Evolutionary conservation across 2,329 filamentous ascomycete species (phyloP).

Genomic region (Purpureocillium lavendulum): DNA sequence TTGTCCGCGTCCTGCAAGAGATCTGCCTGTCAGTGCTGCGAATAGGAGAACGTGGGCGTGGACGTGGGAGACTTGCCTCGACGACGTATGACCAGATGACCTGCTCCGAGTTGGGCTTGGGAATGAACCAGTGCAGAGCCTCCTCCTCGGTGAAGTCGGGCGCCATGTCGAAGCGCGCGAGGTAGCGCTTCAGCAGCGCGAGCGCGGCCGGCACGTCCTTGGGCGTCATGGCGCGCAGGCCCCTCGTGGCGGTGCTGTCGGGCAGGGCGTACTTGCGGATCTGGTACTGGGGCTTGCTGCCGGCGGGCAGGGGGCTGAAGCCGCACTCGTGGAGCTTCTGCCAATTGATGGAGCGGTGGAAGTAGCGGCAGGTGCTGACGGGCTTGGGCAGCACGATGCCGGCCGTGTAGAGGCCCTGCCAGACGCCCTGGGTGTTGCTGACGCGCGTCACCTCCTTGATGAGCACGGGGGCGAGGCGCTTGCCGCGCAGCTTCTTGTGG

Average conservation of each 20-base stretch:
- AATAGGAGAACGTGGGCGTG: not conserved
- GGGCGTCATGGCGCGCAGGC: slow-evolving; percentile 70
- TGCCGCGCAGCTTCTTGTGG: slow-evolving; percentile 93
- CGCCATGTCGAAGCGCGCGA: slow-evolving; percentile 72
- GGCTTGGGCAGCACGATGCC: slow-evolving; percentile 87
- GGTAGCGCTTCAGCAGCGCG: slow-evolving; percentile 67
- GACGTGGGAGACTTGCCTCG: slow-evolving; percentile 44
- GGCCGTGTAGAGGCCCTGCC: slow-evolving; percentile 93
- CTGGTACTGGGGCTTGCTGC: slow-evolving; percentile 79
- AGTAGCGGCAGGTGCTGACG: slow-evolving; percentile 90
- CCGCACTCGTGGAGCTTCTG: slow-evolving; percentile 90
- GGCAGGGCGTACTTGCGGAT: slow-evolving; percentile 80
- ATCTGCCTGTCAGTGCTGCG: not conserved
- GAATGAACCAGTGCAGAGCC: slow-evolving; percentile 80
- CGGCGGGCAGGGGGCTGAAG: slow-evolving; percentile 79
- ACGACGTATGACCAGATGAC: slow-evolving; percentile 94
- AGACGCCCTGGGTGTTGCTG: slow-evolving; percentile 79
- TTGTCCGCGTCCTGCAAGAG: slow-evolving; percentile 45
- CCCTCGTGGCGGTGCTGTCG: slow-evolving; percentile 60
- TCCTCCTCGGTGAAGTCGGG: slow-evolving; percentile 76
- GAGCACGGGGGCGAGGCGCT: slow-evolving; percentile 84
- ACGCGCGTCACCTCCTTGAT: slow-evolving; percentile 97
- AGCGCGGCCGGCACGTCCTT: slow-evolving; percentile 72
- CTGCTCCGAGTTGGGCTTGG: slow-evolving; percentile 58
- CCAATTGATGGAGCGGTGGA: slow-evolving; percentile 91